A percentile compares a stretch with the other conserved stretches of the same genome.
phyloP scores from a whole-genome alignment of 2,329 filamentous ascomycete genomes.

The Botrytis squamosa region DNA sequence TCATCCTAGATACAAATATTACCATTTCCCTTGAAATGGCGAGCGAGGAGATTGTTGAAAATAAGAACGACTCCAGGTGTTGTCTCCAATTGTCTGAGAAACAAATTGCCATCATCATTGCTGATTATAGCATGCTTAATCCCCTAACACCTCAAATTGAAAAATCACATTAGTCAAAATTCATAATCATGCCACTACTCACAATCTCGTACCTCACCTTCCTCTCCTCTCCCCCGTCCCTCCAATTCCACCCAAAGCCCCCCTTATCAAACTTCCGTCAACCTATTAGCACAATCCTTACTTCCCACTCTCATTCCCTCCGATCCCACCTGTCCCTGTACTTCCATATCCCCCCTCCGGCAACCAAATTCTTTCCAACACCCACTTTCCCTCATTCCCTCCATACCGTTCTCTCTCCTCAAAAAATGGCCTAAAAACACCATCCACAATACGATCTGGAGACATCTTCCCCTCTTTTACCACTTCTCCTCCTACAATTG shows the following conservation, averaged over 20 bases:
- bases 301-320: background rate
- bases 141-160: too few relatives aligned
- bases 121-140: background rate
- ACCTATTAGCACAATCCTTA: background rate
- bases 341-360: background rate
- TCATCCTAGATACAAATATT: background rate
- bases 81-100: background rate
- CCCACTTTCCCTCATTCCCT: background rate
- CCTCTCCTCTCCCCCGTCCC: accelerated
- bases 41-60: background rate
- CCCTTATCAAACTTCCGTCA: background rate
- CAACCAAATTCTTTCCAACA: conserved; percentile 1
- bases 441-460: conserved; percentile 4
- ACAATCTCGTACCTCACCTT: background rate
- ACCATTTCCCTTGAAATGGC: background rate
- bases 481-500: conserved; percentile 2
- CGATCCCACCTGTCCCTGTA: background rate
- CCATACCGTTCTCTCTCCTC: conserved; percentile 6
- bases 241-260: background rate
- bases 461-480: conserved; percentile 1
- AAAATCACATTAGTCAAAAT: background rate
- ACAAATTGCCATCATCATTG: background rate
- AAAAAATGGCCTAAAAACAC: conserved; percentile 11
- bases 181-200: background rate
- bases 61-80: background rate